Percentiles rank a stretch among this genome's conserved stretches.
phyloP scores from a whole-genome alignment of 495 filamentous ascomycete species.

The Hypomontagnella submonticulosa region DNA sequence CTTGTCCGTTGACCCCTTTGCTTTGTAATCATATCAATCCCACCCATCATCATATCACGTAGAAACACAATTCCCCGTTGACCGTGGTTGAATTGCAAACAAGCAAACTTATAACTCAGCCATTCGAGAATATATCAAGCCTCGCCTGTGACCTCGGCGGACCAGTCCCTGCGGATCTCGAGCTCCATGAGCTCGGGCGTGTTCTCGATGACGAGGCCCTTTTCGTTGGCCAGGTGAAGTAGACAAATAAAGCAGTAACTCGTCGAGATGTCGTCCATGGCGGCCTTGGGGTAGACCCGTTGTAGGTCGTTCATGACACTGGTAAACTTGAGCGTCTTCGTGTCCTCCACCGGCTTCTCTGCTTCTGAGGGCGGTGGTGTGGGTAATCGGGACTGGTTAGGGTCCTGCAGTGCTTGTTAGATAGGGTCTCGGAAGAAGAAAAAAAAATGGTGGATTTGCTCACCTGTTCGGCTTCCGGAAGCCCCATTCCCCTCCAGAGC shows the following conservation, averaged over 20 bases:
- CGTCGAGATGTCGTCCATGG: constrained; percentile 94
- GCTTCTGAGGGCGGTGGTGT: constrained; percentile 46
- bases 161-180: constrained; percentile 66
- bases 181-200: constrained; percentile 66
- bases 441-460: constrained; percentile 29
- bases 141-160: constrained; percentile 60
- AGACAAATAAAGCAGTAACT: constrained; percentile 97
- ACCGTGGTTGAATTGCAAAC: background rate
- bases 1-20: background rate
- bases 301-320: constrained; percentile 89
- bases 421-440: background rate
- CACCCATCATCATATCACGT: constrained; percentile 23
- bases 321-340: constrained; percentile 78
- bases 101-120: background rate
- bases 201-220: constrained; percentile 80
- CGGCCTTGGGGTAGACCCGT: constrained; percentile 81
- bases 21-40: background rate
- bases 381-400: constrained; percentile 44
- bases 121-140: background rate
- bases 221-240: constrained; percentile 96
- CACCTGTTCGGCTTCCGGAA: constrained; percentile 61
- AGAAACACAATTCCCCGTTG: background rate
- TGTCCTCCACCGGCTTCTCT: constrained; percentile 47
- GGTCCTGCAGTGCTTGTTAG: constrained; percentile 35
- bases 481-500: constrained; percentile 90